Evolutionary conservation across 1,284 basidiomycete species (phyloP).

Genomic region (Anthracocystis walkeri): DNA sequence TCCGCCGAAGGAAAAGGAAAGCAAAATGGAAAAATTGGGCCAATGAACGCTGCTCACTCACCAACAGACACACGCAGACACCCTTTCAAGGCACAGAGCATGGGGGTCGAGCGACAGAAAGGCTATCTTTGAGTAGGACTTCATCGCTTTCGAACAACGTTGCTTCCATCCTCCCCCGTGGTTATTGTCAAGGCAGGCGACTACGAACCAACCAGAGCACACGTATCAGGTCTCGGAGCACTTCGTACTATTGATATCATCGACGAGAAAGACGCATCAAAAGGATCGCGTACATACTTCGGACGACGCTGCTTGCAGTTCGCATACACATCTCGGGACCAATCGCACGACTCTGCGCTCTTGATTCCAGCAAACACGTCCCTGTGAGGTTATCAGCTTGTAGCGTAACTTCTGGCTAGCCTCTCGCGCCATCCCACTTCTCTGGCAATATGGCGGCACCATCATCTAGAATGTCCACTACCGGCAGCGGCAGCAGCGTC

Average conservation of each 20-base stretch:
- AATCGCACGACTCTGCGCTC: no score
- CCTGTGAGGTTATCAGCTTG: not conserved
- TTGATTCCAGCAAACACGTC: no score
- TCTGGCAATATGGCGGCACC: conserved; percentile 13
- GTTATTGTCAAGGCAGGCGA: not conserved
- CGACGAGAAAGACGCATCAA: not conserved
- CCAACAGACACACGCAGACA: conserved; percentile 7
- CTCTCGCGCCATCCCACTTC: not conserved
- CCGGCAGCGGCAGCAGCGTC: conserved; percentile 42
- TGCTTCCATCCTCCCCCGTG: conserved; percentile 1
- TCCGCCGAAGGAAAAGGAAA: not conserved
- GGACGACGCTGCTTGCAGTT: no score
- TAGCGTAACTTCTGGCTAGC: not conserved
- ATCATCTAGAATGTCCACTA: conserved; percentile 21
- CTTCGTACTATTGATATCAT: no score
- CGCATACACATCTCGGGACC: no score
- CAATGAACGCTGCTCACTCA: conserved; percentile 35
- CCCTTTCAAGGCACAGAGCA: not conserved
- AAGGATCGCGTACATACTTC: not conserved
- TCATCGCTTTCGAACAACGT: not conserved
- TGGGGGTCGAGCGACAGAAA: not conserved
- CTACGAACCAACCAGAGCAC: not conserved
- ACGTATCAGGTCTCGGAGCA: not conserved
- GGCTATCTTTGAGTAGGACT: not conserved
- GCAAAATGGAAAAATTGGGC: conserved; percentile 6